phyloP scores from a whole-genome alignment of 495 filamentous ascomycete species.

The Lophiotrema nucula region DNA sequence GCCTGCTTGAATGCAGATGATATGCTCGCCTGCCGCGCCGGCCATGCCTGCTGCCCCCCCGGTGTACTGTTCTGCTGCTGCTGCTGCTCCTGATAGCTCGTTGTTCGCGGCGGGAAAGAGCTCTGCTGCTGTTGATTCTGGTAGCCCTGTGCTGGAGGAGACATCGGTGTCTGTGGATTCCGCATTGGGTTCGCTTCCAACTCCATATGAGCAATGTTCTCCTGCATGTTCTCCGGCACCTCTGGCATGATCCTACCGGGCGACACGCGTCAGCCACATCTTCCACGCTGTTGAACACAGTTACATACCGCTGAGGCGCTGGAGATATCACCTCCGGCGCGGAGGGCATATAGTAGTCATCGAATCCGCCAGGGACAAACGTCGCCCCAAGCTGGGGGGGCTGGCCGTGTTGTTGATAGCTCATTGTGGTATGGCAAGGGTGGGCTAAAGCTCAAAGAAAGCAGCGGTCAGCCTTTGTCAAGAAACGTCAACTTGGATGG shows the following conservation, averaged over 20 bases:
- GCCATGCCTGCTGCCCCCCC: constrained; percentile 15
- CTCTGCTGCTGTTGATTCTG: constrained; percentile 9
- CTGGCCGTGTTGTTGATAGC: constrained; percentile 29
- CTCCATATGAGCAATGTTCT: constrained; percentile 86
- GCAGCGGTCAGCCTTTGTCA: constrained; percentile 26
- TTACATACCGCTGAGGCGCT: constrained; percentile 76
- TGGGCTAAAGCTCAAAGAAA: constrained; percentile 7
- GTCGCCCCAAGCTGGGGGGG: constrained; percentile 65
- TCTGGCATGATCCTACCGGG: constrained; percentile 66
- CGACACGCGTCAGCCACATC: constrained; percentile 28
- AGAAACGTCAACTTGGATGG: neutral
- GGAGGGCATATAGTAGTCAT: constrained; percentile 79
- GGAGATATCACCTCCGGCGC: constrained; percentile 74
- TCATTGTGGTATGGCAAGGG: constrained; percentile 24
- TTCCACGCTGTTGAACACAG: neutral
- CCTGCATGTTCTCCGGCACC: constrained; percentile 83
- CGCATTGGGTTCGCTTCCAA: constrained; percentile 59
- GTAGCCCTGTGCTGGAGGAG: constrained; percentile 20
- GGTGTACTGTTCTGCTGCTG: neutral
- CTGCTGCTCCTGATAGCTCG: constrained; percentile 21
- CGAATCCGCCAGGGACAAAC: constrained; percentile 82
- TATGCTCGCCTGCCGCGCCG: constrained; percentile 27
- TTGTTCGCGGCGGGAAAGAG: constrained; percentile 22
- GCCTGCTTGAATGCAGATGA: constrained; percentile 34
- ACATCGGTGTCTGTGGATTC: constrained; percentile 35